Conservation (phyloP, 176 grass and related monocot genomes). For the Alloteropsis semialata region DNA sequence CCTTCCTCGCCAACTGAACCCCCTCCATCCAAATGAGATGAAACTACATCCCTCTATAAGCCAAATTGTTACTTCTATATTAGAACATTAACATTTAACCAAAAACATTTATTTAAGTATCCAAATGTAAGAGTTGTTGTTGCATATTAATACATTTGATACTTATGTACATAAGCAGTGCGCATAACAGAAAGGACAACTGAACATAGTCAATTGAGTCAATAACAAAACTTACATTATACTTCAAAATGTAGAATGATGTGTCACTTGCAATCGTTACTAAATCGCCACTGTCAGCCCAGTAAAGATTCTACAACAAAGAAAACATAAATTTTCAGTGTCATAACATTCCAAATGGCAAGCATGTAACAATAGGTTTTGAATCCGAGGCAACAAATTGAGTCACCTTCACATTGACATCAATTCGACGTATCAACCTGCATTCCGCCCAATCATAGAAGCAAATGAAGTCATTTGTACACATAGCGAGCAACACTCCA, state of each 20-base stretch:
- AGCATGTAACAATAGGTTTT: background rate
- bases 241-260: conserved; percentile 98
- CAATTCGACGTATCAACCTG: conserved; percentile 93
- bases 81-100: conserved; percentile 1
- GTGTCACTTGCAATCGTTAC: conserved; percentile 91
- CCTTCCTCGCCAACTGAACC: conserved; percentile 81
- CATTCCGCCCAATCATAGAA: conserved; percentile 95
- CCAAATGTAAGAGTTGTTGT: background rate
- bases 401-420: conserved; percentile 85
- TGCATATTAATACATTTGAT: background rate
- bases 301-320: conserved; percentile 85
- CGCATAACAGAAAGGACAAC: background rate
- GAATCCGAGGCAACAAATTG: background rate
- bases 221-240: conserved; percentile 69
- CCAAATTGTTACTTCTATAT: conserved; percentile 16
- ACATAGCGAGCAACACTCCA: conserved; percentile 89
- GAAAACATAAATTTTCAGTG: background rate
- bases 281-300: conserved; percentile 95
- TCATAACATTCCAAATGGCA: conserved; percentile 8
- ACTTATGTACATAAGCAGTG: background rate
- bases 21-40: conserved; percentile 83
- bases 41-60: conserved; percentile 84
- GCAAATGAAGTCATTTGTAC: conserved; percentile 98
- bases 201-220: background rate
- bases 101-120: background rate